These are phyloP conservation scores for Ceratorhiza oryzae-sativae DNA, from an alignment of 1,284 basidiomycete genomes.

Conservation along the genomic window DNA sequence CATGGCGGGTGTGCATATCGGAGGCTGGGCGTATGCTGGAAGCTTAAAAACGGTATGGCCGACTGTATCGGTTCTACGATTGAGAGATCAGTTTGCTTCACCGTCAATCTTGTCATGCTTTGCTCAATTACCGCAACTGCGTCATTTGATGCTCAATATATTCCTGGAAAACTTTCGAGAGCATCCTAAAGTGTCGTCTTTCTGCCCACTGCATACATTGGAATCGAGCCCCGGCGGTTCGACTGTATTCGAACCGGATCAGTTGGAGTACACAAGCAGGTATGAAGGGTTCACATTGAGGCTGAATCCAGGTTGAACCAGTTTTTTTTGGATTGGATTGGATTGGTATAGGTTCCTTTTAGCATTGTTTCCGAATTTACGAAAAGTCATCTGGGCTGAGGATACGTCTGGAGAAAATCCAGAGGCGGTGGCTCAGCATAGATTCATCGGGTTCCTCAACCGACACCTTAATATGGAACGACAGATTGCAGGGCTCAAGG, in stretches of 20 bases:
- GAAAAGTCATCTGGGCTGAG: conserved; percentile 4
- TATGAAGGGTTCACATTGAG: neutral
- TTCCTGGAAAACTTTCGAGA: conserved; percentile 6
- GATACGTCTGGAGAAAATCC: neutral
- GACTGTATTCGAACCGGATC: conserved; percentile 13
- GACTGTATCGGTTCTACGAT: neutral
- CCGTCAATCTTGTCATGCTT: conserved; percentile 27
- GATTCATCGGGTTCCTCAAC: conserved; percentile 29
- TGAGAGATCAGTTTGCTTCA: conserved; percentile 21
- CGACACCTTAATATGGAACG: conserved; percentile 5
- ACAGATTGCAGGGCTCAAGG: neutral
- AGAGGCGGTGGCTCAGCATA: neutral
- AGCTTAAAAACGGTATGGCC: conserved; percentile 30
- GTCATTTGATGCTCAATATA: conserved; percentile 9
- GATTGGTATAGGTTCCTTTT: conserved; percentile 9
- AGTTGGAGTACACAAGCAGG: conserved; percentile 11
- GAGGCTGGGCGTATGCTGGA: conserved; percentile 16
- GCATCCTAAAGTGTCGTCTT: neutral
- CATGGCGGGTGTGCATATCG: conserved; percentile 10
- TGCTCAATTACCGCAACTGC: conserved; percentile 5
- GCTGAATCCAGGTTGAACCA: too few species aligned
- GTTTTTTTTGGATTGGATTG: too few species aligned
- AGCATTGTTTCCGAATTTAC: conserved; percentile 8
- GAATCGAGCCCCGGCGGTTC: conserved; percentile 5
- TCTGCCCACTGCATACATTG: conserved; percentile 17